Percentiles rank a stretch among this genome's conserved stretches.
Evolutionary conservation across 2,329 filamentous ascomycete genomes (phyloP).

Genomic region (Arthroderma sp.): DNA sequence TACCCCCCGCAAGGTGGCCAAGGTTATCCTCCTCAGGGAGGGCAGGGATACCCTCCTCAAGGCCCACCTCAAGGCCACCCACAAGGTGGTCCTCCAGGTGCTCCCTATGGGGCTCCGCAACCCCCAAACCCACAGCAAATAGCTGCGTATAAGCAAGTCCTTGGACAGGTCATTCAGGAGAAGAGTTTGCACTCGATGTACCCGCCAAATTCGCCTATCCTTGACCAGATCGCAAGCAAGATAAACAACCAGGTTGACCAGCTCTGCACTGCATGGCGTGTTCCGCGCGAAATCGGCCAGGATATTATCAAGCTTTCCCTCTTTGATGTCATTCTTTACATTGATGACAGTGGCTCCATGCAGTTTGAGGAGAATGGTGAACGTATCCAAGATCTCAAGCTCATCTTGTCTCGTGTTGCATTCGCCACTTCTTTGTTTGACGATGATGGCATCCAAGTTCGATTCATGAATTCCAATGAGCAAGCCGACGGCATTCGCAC

Average conservation of each 20-base stretch:
- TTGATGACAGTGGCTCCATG: slow-evolving; percentile 59
- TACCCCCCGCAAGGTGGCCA: slow-evolving; percentile 22
- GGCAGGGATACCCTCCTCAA: slow-evolving; percentile 20
- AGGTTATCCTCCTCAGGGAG: slow-evolving; percentile 17
- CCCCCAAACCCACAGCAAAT: slow-evolving; percentile 38
- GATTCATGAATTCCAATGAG: slow-evolving; percentile 54
- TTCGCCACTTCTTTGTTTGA: slow-evolving; percentile 57
- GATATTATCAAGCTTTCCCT: slow-evolving; percentile 51
- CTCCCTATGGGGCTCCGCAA: slow-evolving; percentile 14
- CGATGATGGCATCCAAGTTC: slow-evolving; percentile 52
- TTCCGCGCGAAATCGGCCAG: slow-evolving; percentile 47
- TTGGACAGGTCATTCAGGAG: slow-evolving; percentile 46
- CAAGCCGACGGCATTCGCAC: slow-evolving; percentile 42
- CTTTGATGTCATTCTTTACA: slow-evolving; percentile 51
- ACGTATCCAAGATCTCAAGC: slow-evolving; percentile 52
- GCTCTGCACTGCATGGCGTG: slow-evolving; percentile 43
- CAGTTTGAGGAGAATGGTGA: slow-evolving; percentile 54
- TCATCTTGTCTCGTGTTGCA: slow-evolving; percentile 51
- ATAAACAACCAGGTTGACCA: slow-evolving; percentile 40
- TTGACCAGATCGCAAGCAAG: slow-evolving; percentile 39
- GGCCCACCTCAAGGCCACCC: slow-evolving; percentile 14
- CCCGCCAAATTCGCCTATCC: slow-evolving; percentile 38
- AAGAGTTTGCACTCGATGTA: slow-evolving; percentile 48
- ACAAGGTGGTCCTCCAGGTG: slow-evolving; percentile 22
- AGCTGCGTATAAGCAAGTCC: slow-evolving; percentile 42